These are phyloP conservation scores for Aspergillus mulundensis DNA, from an alignment of 495 filamentous ascomycete species.

Conservation along the genomic window DNA sequence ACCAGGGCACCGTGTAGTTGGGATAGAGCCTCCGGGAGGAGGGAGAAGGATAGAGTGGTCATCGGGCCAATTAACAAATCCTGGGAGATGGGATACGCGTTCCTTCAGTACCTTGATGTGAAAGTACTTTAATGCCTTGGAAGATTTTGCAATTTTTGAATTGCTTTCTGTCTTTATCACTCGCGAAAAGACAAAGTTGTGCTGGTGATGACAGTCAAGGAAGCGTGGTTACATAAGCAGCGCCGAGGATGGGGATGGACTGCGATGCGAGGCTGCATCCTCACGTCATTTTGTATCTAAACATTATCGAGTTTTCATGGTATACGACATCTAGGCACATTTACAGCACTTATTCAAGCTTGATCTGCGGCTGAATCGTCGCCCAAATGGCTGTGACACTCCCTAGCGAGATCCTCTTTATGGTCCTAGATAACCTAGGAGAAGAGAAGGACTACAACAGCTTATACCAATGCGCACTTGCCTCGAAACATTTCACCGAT, in stretches of 20 bases:
- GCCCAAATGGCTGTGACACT: conserved; percentile 20
- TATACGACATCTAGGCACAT: conserved; percentile 4
- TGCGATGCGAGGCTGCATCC: not conserved
- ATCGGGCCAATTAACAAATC: conserved; percentile 32
- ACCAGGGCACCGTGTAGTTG: conserved; percentile 77
- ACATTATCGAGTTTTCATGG: not conserved
- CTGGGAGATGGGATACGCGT: not conserved
- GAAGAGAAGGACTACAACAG: conserved; percentile 28
- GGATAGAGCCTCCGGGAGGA: conserved; percentile 68
- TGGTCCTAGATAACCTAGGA: conserved; percentile 28
- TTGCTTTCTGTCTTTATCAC: not conserved
- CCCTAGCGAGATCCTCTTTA: conserved; percentile 23
- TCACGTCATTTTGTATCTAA: not conserved
- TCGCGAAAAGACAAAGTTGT: not conserved
- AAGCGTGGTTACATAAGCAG: conserved; percentile 23
- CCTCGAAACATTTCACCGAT: conserved; percentile 38
- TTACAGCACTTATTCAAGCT: not conserved
- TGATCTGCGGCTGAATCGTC: not conserved
- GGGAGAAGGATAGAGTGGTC: conserved; percentile 72
- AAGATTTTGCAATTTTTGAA: not conserved
- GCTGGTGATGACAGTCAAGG: not conserved
- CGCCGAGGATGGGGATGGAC: not conserved
- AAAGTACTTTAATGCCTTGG: too few relatives aligned
- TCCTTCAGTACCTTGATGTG: too few relatives aligned
- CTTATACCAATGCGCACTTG: conserved; percentile 26